These are phyloP conservation scores for Phellopilus nigrolimitatus DNA, from an alignment of 1,284 basidiomycete species.

Conservation along the genomic window DNA sequence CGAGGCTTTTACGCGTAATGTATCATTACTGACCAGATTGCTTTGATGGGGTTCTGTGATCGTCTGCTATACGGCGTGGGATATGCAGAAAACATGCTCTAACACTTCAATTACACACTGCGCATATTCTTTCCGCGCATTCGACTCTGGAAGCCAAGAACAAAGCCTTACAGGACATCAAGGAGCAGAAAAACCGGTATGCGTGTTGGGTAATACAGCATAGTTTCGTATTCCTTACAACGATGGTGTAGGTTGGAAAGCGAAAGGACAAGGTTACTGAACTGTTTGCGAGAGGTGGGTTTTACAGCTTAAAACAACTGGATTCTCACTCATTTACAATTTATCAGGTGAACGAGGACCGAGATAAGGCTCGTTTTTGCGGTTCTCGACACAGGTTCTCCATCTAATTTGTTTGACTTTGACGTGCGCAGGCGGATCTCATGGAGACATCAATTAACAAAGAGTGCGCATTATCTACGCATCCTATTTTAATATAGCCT, in stretches of 20 bases:
- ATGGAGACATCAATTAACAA: conserved; percentile 48
- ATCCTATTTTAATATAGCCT: conserved; percentile 1
- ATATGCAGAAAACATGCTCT: conserved; percentile 67
- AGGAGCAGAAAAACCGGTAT: conserved; percentile 75
- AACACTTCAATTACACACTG: conserved; percentile 74
- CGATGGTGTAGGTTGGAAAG: conserved; percentile 56
- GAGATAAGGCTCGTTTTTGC: conserved; percentile 54
- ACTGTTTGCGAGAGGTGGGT: conserved; percentile 59
- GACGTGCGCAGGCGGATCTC: conserved; percentile 47
- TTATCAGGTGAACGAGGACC: conserved; percentile 68
- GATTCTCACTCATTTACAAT: background rate
- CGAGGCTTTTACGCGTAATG: background rate
- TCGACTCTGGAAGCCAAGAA: conserved; percentile 69
- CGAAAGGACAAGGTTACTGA: conserved; percentile 60
- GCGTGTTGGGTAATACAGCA: background rate
- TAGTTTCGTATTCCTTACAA: conserved; percentile 6
- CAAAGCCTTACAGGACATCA: conserved; percentile 70
- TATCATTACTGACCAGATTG: conserved; percentile 6
- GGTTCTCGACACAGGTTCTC: no score
- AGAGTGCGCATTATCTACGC: conserved; percentile 43
- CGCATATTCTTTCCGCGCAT: conserved; percentile 79
- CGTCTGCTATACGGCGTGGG: background rate
- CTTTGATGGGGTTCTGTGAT: background rate
- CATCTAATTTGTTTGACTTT: no score
- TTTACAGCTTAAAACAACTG: background rate